These are phyloP conservation scores for Candida manassasensis DNA, from an alignment of 805 yeast species.

Conservation along the genomic window DNA sequence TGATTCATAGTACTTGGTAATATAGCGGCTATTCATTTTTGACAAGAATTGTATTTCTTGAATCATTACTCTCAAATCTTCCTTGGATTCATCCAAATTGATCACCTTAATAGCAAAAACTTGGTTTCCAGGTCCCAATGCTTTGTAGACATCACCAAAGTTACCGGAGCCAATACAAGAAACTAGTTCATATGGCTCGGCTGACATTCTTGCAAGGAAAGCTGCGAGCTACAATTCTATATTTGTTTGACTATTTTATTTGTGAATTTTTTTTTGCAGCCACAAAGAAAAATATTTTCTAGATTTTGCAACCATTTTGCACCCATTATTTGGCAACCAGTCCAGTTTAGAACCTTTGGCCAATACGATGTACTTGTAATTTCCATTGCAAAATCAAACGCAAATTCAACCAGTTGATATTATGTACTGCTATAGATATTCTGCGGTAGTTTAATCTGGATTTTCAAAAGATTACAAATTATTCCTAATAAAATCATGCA, in stretches of 20 bases:
- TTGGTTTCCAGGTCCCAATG: slow-evolving; percentile 29
- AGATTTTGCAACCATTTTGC: background rate
- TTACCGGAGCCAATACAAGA: slow-evolving; percentile 78
- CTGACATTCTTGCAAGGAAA: slow-evolving; percentile 10
- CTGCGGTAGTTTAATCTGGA: no score
- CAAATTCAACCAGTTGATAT: no score
- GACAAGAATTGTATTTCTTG: slow-evolving; percentile 78
- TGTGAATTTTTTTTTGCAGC: slow-evolving; percentile 4
- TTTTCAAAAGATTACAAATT: no score
- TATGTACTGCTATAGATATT: no score
- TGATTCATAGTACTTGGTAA: slow-evolving; percentile 62
- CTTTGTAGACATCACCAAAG: slow-evolving; percentile 82
- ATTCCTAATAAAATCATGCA: no score
- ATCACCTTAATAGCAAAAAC: slow-evolving; percentile 84
- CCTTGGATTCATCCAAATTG: slow-evolving; percentile 73
- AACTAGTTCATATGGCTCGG: slow-evolving; percentile 20
- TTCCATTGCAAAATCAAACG: no score
- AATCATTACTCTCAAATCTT: slow-evolving; percentile 64
- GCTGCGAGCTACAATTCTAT: background rate
- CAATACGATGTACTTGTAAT: no score
- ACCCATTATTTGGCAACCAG: background rate
- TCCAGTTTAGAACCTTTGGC: no score
- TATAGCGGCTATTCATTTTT: slow-evolving; percentile 57
- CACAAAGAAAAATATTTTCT: slow-evolving; percentile 4
- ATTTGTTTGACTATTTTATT: background rate